Base-by-base conservation (phyloP, 2,329 filamentous ascomycete genomes). In the Paramyrothecium sp. region DNA sequence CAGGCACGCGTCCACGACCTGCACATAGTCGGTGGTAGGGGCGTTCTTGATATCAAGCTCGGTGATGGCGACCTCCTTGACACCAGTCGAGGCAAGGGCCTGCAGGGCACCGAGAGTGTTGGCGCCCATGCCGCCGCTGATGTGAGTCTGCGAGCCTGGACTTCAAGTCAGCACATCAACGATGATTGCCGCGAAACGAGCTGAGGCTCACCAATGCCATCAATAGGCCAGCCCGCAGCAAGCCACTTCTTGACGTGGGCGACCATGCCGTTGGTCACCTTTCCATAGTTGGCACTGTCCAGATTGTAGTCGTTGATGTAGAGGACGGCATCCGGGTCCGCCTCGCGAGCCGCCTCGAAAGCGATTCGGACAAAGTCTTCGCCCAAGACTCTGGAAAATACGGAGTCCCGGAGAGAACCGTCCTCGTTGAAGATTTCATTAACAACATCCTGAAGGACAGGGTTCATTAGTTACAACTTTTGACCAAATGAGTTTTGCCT, bases 221-320 rank as follows among this genome's bases (percentile, higher is more conserved):
- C 51, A 41, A 53, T 53, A 19, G 51, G 51, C 19, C 33, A 16
- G 20, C 51, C 88, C 2, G 76, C 79, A 0, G 78, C 79, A 55
- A 84, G 66, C 85, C 86, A 89, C 68, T 84, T 81, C 66, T 81
- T 81, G 65, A 91, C 87, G 65, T 86, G 75, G 51, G 66, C 69
- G 16, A 81, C 77, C 75, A 88, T 82, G 56, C 77, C 78, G 51
- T 62, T 72, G 38, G 38, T 44, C 41, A 76, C 76, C 76, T 91
- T 91, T 61, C 80, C 75, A 66, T 81, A 80, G 61, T 64, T 78
- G 23, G 86, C 79, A 54, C 73, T 76, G 74, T 89, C 87, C 56
- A 89, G 81, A 74, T 88, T 89, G 74, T 80, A 83, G 70, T 91
- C 88, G 73, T 91, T 91, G 74, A 91, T 89, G 77, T 89, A 91